Base-by-base conservation (phyloP, 371 early-diverging fungal genomes). In the Rhizopus sp. region DNA sequence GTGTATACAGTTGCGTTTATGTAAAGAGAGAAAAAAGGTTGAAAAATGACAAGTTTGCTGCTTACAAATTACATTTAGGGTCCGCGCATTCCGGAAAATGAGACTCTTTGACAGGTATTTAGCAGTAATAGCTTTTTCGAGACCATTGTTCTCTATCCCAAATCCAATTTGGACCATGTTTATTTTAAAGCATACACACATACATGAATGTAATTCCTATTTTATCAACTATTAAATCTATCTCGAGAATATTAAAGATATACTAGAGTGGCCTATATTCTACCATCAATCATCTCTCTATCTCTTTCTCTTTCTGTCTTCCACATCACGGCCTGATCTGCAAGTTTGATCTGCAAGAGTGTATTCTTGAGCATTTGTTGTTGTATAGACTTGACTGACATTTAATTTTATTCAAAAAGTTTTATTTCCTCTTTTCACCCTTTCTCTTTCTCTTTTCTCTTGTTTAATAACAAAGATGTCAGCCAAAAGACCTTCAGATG, bases 401-500 rank as follows among this genome's bases (percentile, higher is more conserved):
- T 23, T 23, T 23, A 23, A 23, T 23, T 23, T 37, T 37, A 37
- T 37, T 37, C 16, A 3, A n/a, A 12, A n/a, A 12, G 17, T 42
- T 42, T 16, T 42, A 42, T 42, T 42, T 42, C 17, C 16, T 17
- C 16, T 42, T 42, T 42, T 8, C 44, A 3, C 16, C 16, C 17
- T 42, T 16, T 42, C 16, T 8, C 44, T 8, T n/a, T 42, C 17
- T 42, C 44, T 42, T 42, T 42, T 42, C 10, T 42, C 17, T 7
- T 10, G 10, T 42, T 42, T 13, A 42, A 42, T 42, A 12, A 12
- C 2, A 47, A 32, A 30, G 7, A 42, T 42, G 44, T 42, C 68
- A 9, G 50, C 53, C 34, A 73, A 78, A 49, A 73, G 68, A 57
- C 67, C 68, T n/a, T 60, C 70, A 23, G 79, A 78, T 42, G 79